Evolutionary conservation across 768 basidiomycete genomes (phyloP).

Genomic region (Psilocybe azurescens): DNA sequence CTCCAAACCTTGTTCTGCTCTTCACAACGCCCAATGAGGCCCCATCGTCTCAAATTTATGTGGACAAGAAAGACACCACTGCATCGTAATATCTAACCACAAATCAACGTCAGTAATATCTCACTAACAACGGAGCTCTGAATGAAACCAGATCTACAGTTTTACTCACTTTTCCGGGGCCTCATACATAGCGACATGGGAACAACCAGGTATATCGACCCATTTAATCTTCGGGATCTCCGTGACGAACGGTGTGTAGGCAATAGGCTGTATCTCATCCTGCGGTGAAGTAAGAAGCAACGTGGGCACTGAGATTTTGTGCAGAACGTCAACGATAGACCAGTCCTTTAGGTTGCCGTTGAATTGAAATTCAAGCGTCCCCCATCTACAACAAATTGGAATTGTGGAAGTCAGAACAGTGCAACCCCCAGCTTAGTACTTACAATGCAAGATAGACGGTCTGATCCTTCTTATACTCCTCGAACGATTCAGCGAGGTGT

Average conservation of each 20-base stretch:
- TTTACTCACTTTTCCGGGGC: slow-evolving; percentile 3
- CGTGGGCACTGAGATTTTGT: slow-evolving; percentile 1
- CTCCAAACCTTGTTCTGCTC: too few relatives aligned
- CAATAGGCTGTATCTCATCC: slow-evolving; percentile 10
- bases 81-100: too few relatives aligned
- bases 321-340: slow-evolving; percentile 7
- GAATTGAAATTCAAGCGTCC: not conserved
- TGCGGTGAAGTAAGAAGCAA: slow-evolving; percentile 4
- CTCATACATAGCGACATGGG: slow-evolving; percentile 3
- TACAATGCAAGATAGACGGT: slow-evolving; percentile 39
- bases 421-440: not conserved
- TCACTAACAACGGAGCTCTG: too few relatives aligned
- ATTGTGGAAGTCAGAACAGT: too few relatives aligned
- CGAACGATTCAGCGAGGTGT: slow-evolving; percentile 34
- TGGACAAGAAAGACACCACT: too few relatives aligned
- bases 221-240: slow-evolving; percentile 6
- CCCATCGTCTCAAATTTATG: too few relatives aligned
- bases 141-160: too few relatives aligned
- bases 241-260: slow-evolving; percentile 5
- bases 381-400: not conserved
- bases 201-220: slow-evolving; percentile 1
- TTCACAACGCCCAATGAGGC: too few relatives aligned
- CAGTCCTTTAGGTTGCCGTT: slow-evolving; percentile 6
- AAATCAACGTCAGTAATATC: too few relatives aligned
- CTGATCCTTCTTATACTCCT: slow-evolving; percentile 30